These are phyloP conservation scores for Globisporangium takayamanum DNA, from an alignment of 352 stramenopile genomes.

Conservation along the genomic window DNA sequence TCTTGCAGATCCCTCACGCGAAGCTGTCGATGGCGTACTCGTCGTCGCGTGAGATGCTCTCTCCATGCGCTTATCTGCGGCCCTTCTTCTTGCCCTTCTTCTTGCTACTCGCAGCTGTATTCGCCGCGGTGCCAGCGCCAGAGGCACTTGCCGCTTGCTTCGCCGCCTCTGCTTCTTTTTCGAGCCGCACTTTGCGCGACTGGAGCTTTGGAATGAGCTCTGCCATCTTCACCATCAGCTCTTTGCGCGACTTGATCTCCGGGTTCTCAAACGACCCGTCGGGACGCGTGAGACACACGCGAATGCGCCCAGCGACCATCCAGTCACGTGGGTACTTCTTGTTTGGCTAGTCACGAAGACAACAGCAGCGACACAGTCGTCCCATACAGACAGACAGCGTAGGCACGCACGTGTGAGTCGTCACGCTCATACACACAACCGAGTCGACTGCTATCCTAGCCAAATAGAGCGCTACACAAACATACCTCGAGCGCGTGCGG, in stretches of 20 bases:
- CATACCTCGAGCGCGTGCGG: conserved; percentile 70
- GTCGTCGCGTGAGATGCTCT: not conserved
- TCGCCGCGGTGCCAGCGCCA: conserved; percentile 19
- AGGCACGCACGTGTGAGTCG: not conserved
- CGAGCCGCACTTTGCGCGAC: conserved; percentile 69
- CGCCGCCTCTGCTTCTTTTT: conserved; percentile 59
- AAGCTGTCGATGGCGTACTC: no score
- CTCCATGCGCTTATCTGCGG: conserved; percentile 48
- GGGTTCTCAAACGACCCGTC: conserved; percentile 61
- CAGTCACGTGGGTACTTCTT: conserved; percentile 84
- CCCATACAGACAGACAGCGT: not conserved
- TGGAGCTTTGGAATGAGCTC: conserved; percentile 83
- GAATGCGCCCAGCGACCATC: conserved; percentile 61
- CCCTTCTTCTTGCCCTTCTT: conserved; percentile 88
- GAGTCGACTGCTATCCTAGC: not conserved
- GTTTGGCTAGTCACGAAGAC: conserved; percentile 20
- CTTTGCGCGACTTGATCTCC: conserved; percentile 50
- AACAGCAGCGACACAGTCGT: not conserved
- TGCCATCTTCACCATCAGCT: conserved; percentile 78
- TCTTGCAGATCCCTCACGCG: no score
- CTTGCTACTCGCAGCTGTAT: conserved; percentile 43
- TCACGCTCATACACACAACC: not conserved
- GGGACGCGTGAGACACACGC: conserved; percentile 56
- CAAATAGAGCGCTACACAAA: not conserved
- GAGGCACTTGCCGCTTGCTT: conserved; percentile 28